phyloP scores from a whole-genome alignment of 495 filamentous ascomycete species.

The Hyaloscypha bicolor region DNA sequence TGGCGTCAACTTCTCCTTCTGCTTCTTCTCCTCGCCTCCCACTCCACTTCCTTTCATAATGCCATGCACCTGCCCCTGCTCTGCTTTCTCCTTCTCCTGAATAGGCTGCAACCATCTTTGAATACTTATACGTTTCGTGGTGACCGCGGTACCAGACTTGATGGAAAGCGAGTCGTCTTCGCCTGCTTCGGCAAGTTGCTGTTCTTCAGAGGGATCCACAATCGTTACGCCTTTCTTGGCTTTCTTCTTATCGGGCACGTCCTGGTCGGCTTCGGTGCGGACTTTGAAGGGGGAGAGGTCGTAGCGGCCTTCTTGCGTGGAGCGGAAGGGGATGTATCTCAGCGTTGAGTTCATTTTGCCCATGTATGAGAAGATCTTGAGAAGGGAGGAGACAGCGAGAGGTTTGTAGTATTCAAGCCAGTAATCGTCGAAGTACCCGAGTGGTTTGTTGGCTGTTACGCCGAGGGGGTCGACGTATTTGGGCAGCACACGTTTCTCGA shows the following conservation, averaged over 20 bases:
- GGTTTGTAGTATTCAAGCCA: conserved; percentile 99
- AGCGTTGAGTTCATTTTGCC: conserved; percentile 81
- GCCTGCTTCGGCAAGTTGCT: conserved; percentile 27
- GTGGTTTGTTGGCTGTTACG: conserved; percentile 47
- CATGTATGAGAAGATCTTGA: conserved; percentile 80
- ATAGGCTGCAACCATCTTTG: conserved; percentile 57
- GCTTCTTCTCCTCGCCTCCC: neutral
- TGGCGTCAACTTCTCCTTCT: conserved; percentile 41
- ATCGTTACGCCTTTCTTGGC: conserved; percentile 64
- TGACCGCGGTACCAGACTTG: conserved; percentile 40
- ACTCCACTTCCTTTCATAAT: conserved; percentile 47
- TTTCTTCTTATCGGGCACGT: conserved; percentile 52
- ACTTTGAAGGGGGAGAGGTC: conserved; percentile 86
- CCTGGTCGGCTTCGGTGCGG: conserved; percentile 53
- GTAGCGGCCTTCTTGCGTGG: conserved; percentile 68
- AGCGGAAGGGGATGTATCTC: conserved; percentile 74
- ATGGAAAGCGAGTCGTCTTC: conserved; percentile 42
- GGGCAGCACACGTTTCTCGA: conserved; percentile 46
- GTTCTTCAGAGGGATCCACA: conserved; percentile 48
- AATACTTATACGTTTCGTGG: conserved; percentile 45
- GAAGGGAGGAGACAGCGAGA: conserved; percentile 77
- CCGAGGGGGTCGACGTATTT: conserved; percentile 19
- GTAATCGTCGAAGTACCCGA: conserved; percentile 85
- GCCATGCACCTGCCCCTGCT: conserved; percentile 41
- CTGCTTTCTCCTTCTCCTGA: conserved; percentile 38